These are phyloP conservation scores for Clarireedia sp. DNA, from an alignment of 2,329 filamentous ascomycete genomes.

Conservation along the genomic window DNA sequence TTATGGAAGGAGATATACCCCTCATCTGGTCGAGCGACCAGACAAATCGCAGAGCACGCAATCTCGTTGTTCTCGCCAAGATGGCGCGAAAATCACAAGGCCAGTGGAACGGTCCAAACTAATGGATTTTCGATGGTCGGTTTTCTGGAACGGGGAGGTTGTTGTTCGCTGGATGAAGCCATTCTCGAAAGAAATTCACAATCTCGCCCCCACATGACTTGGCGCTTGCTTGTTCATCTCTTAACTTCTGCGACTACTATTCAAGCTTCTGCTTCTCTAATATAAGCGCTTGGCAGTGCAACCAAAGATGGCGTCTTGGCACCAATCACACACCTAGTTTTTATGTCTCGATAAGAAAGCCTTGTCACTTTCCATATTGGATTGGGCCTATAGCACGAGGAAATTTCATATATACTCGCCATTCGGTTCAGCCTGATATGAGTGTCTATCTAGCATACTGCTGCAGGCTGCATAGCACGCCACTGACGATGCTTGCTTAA, in stretches of 20 bases:
- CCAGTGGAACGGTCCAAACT: background rate
- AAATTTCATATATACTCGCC: background rate
- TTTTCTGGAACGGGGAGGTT: constrained; percentile 8
- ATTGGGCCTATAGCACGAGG: background rate
- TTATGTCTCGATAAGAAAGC: constrained; percentile 3
- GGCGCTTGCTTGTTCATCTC: constrained; percentile 2
- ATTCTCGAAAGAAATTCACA: constrained; percentile 1
- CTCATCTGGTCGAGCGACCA: background rate
- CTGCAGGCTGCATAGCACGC: background rate
- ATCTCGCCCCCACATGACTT: constrained; percentile 1
- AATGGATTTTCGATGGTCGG: background rate
- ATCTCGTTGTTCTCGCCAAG: constrained; percentile 1
- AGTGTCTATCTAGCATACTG: background rate
- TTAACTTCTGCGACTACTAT: background rate
- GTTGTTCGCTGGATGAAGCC: constrained; percentile 2
- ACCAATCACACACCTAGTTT: background rate
- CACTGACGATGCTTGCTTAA: background rate
- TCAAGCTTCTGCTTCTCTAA: constrained; percentile 3
- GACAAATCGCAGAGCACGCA: background rate
- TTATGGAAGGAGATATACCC: constrained; percentile 6
- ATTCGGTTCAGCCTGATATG: constrained; percentile 7
- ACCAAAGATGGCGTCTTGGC: background rate
- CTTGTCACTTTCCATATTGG: constrained; percentile 4
- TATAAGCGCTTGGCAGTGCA: constrained; percentile 1
- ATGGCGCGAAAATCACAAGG: background rate